Percentiles rank a stretch among this genome's conserved stretches.
These are phyloP conservation scores for Pezicula carpinea DNA, from an alignment of 2,329 filamentous ascomycete genomes.

Conservation along the genomic window DNA sequence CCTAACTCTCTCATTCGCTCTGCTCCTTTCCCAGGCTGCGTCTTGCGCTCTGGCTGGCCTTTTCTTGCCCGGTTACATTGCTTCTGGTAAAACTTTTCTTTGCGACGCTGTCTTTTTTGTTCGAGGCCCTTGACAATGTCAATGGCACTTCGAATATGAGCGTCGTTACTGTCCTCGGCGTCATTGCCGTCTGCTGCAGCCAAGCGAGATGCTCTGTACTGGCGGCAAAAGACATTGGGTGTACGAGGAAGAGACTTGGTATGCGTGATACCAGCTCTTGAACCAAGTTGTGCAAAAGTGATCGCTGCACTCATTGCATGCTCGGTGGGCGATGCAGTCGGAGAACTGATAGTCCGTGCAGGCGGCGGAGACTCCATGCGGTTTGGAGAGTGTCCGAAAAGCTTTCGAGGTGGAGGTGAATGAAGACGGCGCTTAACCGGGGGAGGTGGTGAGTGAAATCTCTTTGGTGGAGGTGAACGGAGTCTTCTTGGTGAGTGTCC, in stretches of 20 bases:
- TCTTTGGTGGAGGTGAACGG: conserved; percentile 40
- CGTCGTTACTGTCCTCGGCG: conserved; percentile 36
- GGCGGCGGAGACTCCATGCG: conserved; percentile 69
- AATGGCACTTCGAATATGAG: conserved; percentile 84
- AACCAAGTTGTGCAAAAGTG: conserved; percentile 41
- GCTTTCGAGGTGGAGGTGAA: conserved; percentile 36
- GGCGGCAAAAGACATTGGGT: conserved; percentile 62
- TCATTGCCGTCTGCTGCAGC: conserved; percentile 34
- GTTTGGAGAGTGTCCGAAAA: conserved; percentile 29
- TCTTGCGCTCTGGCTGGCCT: conserved; percentile 55
- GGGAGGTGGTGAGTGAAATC: conserved; percentile 34
- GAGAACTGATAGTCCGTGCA: conserved; percentile 44
- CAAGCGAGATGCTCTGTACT: conserved; percentile 37
- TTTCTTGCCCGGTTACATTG: conserved; percentile 78
- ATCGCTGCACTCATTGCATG: conserved; percentile 35
- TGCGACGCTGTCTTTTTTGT: conserved; percentile 86
- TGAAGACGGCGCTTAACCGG: conserved; percentile 28
- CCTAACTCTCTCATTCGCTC: conserved; percentile 93
- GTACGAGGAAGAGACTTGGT: conserved; percentile 85
- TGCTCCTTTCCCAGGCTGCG: conserved; percentile 79
- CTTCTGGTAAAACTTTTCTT: conserved; percentile 88
- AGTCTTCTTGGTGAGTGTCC: conserved; percentile 57
- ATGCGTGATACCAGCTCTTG: conserved; percentile 64
- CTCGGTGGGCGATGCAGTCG: conserved; percentile 37
- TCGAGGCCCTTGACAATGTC: conserved; percentile 97